Conservation (phyloP, 495 filamentous ascomycete genomes). For the Wilcoxina mikolae region DNA sequence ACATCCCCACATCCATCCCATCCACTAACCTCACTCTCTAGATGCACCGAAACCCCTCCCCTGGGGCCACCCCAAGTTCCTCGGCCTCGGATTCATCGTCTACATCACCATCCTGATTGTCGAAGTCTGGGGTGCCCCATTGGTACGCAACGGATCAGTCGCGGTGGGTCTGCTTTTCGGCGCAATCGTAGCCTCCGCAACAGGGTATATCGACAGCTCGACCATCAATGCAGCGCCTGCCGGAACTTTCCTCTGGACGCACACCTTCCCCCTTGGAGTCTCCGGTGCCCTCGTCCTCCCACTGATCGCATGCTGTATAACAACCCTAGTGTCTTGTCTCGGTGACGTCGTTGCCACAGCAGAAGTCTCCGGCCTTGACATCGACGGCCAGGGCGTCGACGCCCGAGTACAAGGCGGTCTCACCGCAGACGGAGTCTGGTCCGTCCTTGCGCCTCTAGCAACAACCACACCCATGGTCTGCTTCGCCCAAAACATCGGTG, state of each 20-base stretch:
- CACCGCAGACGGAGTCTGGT: slow-evolving; percentile 31
- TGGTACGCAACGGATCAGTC: slow-evolving; percentile 33
- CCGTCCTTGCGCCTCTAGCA: slow-evolving; percentile 29
- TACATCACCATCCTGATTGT: slow-evolving; percentile 31
- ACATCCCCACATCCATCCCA: not conserved
- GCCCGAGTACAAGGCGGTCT: slow-evolving; percentile 31
- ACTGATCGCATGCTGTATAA: slow-evolving; percentile 36
- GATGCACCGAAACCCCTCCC: slow-evolving; percentile 15
- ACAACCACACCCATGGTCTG: slow-evolving; percentile 32
- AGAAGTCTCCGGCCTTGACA: slow-evolving; percentile 31
- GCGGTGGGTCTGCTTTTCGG: slow-evolving; percentile 30
- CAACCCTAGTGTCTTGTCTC: slow-evolving; percentile 32
- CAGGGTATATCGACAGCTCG: slow-evolving; percentile 29
- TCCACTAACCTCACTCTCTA: slow-evolving; percentile 12
- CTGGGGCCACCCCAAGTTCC: slow-evolving; percentile 26
- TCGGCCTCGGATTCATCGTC: slow-evolving; percentile 32
- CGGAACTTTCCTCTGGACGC: slow-evolving; percentile 31
- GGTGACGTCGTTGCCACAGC: slow-evolving; percentile 33
- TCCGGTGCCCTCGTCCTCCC: slow-evolving; percentile 31
- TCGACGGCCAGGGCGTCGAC: slow-evolving; percentile 25
- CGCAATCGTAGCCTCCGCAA: slow-evolving; percentile 28
- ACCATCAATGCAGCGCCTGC: slow-evolving; percentile 29
- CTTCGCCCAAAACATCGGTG: slow-evolving; percentile 33
- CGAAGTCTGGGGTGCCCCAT: slow-evolving; percentile 31
- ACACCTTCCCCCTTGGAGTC: slow-evolving; percentile 32